Conservation (phyloP, 345 rosid species). For the Boechera stricta region DNA sequence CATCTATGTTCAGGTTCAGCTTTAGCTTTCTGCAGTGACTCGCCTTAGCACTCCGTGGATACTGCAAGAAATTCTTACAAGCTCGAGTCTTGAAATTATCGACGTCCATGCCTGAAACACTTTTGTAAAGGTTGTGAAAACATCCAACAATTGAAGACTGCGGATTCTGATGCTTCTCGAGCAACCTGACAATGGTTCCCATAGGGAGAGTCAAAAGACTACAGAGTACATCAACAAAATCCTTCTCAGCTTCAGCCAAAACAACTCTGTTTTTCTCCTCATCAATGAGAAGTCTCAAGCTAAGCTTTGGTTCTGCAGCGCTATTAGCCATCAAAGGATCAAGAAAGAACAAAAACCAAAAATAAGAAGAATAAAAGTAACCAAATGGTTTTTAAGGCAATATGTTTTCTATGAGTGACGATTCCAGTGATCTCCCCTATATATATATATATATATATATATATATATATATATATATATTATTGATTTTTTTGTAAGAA, state of each 20-base stretch:
- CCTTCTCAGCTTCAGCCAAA: slow-evolving; percentile 44
- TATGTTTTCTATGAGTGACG: neutral
- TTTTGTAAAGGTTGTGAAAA: slow-evolving; percentile 40
- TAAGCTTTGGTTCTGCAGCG: slow-evolving; percentile 2
- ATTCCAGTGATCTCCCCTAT: neutral
- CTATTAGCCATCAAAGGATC: slow-evolving; percentile 17
- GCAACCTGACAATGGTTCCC: slow-evolving; percentile 37
- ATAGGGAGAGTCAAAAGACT: slow-evolving; percentile 40
- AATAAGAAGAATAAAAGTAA: no score
- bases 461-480: no score
- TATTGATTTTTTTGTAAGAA: no score
- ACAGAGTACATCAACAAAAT: slow-evolving; percentile 41
- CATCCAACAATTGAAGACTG: slow-evolving; percentile 33
- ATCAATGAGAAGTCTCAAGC: slow-evolving; percentile 43
- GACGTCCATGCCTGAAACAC: slow-evolving; percentile 24
- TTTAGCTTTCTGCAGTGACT: slow-evolving; percentile 17
- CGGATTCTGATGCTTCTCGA: slow-evolving; percentile 22
- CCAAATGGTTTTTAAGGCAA: no score
- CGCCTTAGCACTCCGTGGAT: slow-evolving; percentile 30
- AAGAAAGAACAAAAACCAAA: neutral
- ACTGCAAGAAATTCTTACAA: slow-evolving; percentile 34
- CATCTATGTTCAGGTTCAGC: slow-evolving; percentile 19
- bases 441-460: no score
- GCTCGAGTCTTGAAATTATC: slow-evolving; percentile 13
- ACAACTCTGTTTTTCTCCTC: slow-evolving; percentile 34